Percentiles rank a stretch among this genome's conserved stretches.
Evolutionary conservation across 2,329 filamentous ascomycete genomes (phyloP).

Genomic region (Aspergillus floridensis): DNA sequence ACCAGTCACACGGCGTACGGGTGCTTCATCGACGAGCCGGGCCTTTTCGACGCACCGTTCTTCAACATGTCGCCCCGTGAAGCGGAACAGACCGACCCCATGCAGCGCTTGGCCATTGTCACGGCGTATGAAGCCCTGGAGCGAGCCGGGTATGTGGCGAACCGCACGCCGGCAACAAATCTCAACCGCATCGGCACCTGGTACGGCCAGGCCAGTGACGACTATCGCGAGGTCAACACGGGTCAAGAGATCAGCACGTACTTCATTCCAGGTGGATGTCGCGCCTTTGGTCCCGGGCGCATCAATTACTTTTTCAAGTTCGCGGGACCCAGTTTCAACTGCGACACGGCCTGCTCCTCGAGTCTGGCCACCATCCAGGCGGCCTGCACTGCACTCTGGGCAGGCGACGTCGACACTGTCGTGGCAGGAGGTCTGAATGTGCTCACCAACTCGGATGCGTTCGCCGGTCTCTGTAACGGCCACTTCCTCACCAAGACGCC

Average conservation of each 20-base stretch:
- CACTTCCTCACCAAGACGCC: conserved; percentile 27
- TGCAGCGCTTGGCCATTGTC: conserved; percentile 72
- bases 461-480: conserved; percentile 64
- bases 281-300: conserved; percentile 59
- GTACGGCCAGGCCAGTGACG: conserved; percentile 68
- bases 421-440: conserved; percentile 71
- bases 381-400: conserved; percentile 50
- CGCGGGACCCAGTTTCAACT: conserved; percentile 65
- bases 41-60: conserved; percentile 39
- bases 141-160: conserved; percentile 70
- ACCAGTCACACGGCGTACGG: conserved; percentile 24
- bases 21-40: conserved; percentile 39
- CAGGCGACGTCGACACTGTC: conserved; percentile 74
- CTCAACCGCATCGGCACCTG: conserved; percentile 68
- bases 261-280: conserved; percentile 61
- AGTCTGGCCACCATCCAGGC: conserved; percentile 51
- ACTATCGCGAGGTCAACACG: conserved; percentile 65
- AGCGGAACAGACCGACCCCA: conserved; percentile 75
- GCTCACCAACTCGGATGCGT: conserved; percentile 75
- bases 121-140: conserved; percentile 79
- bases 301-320: conserved; percentile 78
- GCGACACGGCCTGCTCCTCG: conserved; percentile 70
- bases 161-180: conserved; percentile 53
- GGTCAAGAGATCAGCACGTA: conserved; percentile 67
- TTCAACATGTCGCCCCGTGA: conserved; percentile 60